Percentiles rank a stretch among this genome's conserved stretches.
These are phyloP conservation scores for Nakazawaea ambrosiae DNA, from an alignment of 805 yeast species.

Conservation along the genomic window DNA sequence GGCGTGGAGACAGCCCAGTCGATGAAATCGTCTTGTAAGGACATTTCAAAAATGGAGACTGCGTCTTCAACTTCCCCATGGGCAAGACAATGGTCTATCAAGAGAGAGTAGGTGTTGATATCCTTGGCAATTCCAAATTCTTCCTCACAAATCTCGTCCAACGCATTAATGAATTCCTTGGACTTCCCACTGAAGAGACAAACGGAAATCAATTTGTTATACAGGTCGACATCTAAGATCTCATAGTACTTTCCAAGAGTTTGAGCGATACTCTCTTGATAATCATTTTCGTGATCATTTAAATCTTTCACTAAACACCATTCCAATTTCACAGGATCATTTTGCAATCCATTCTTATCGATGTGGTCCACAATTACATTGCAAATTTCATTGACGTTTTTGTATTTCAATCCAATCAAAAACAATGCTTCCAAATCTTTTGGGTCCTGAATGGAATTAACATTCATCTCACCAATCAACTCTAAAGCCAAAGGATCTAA, in stretches of 20 bases:
- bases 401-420: not conserved
- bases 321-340: not conserved
- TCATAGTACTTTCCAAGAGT: no score
- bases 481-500: not conserved
- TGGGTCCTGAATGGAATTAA: not conserved
- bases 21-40: slow-evolving; percentile 29
- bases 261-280: not conserved
- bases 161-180: slow-evolving; percentile 17
- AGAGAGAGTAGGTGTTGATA: slow-evolving; percentile 26
- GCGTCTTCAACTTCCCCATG: slow-evolving; percentile 27
- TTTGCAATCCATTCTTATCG: no score
- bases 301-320: not conserved
- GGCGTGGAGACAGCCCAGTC: slow-evolving; percentile 34
- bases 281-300: not conserved
- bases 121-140: slow-evolving; percentile 26
- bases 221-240: slow-evolving; percentile 16
- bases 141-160: slow-evolving; percentile 23
- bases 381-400: not conserved
- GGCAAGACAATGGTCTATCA: slow-evolving; percentile 27
- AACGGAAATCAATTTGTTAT: slow-evolving; percentile 19
- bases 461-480: not conserved
- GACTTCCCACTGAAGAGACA: slow-evolving; percentile 22
- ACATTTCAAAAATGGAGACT: slow-evolving; percentile 25
- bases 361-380: not conserved
- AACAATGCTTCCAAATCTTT: not conserved